Conservation (phyloP, 768 basidiomycete species). For the Tremella mesenterica region DNA sequence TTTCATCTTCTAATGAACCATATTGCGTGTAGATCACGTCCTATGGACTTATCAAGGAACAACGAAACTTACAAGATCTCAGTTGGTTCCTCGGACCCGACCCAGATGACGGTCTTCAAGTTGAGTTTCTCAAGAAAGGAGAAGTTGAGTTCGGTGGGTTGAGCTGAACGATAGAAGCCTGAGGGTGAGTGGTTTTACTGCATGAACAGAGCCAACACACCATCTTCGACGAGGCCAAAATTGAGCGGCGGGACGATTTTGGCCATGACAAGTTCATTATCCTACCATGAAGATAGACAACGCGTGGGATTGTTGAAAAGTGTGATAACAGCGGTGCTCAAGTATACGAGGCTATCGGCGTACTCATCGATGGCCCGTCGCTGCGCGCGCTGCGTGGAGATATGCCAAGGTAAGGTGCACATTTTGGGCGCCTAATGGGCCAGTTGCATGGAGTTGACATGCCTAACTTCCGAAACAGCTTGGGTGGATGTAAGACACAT, state of each 20-base stretch:
- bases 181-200: too few species aligned
- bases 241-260: conserved; percentile 43
- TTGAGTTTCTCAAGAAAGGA: conserved; percentile 49
- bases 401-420: too few species aligned
- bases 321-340: too few species aligned
- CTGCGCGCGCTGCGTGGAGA: too few species aligned
- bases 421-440: too few species aligned
- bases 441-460: too few species aligned
- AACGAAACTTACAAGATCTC: conserved; percentile 38
- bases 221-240: conserved; percentile 45
- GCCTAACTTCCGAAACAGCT: too few species aligned
- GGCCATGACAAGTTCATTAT: conserved; percentile 17
- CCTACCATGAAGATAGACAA: background rate
- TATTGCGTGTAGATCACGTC: too few species aligned
- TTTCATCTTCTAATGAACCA: background rate
- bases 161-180: conserved; percentile 44
- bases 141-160: conserved; percentile 52
- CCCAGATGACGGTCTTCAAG: conserved; percentile 41
- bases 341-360: too few species aligned
- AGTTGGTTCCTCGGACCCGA: conserved; percentile 45
- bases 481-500: too few species aligned
- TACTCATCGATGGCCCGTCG: too few species aligned
- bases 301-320: too few species aligned
- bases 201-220: conserved; percentile 14
- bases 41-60: background rate